Percentiles rank a stretch among this genome's conserved stretches.
phyloP scores from a whole-genome alignment of 306 rosid genomes.

The Luffa aegyptiaca region DNA sequence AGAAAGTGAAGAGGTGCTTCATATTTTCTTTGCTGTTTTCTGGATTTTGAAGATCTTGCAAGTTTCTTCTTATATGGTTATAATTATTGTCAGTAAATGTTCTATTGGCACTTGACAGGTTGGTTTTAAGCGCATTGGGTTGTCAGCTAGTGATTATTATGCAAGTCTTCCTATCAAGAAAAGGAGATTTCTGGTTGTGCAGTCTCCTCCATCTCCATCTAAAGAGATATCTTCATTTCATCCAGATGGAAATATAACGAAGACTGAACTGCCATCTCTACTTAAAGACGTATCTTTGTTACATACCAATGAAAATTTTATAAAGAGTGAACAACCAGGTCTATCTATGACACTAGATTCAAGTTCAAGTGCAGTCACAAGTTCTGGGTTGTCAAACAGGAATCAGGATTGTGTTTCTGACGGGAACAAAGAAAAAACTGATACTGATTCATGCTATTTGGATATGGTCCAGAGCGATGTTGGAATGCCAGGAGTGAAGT shows the following conservation, averaged over 20 bases:
- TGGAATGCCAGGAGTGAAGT: constrained; percentile 24
- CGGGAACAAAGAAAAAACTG: constrained; percentile 30
- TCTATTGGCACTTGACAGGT: constrained; percentile 53
- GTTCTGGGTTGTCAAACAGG: constrained; percentile 34
- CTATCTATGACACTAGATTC: constrained; percentile 38
- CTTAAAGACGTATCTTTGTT: constrained; percentile 35
- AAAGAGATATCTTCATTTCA: constrained; percentile 27
- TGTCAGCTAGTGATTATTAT: constrained; percentile 58
- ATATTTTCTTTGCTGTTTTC: neutral
- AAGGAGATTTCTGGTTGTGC: constrained; percentile 52
- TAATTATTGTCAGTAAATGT: constrained; percentile 16
- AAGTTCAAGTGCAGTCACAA: constrained; percentile 30
- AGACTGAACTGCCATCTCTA: neutral
- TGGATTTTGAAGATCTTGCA: neutral
- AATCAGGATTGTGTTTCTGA: constrained; percentile 28
- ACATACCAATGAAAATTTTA: constrained; percentile 27
- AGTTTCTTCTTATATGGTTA: neutral
- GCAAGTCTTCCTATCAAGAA: constrained; percentile 95
- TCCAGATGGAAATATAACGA: neutral
- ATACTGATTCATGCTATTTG: constrained; percentile 23
- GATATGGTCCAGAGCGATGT: constrained; percentile 21
- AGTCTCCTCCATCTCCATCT: constrained; percentile 44
- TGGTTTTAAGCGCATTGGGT: constrained; percentile 54
- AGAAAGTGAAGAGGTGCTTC: neutral
- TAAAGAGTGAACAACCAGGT: constrained; percentile 29